phyloP scores from a whole-genome alignment of 2,329 filamentous ascomycete genomes.

The Metarhizium rileyi region DNA sequence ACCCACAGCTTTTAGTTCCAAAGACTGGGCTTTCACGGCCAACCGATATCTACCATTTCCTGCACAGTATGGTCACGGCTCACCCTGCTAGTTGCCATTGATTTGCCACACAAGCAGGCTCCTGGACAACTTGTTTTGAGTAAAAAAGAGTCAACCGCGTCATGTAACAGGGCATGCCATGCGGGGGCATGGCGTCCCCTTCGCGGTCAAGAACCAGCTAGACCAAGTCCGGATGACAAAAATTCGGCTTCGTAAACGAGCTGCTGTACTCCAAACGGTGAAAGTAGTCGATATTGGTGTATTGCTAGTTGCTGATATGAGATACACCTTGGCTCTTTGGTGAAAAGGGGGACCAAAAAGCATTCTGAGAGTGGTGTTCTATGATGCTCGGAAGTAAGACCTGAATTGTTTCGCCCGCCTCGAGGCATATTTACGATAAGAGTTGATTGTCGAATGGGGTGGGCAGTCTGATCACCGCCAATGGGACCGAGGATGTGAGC shows the following conservation, averaged over 20 bases:
- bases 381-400: neutral
- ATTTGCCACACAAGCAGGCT: neutral
- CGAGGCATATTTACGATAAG: neutral
- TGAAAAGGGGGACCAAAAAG: neutral
- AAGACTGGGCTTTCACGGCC: neutral
- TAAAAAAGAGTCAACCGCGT: neutral
- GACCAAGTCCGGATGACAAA: neutral
- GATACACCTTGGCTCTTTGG: neutral
- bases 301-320: neutral
- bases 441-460: neutral
- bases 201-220: neutral
- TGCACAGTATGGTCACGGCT: neutral
- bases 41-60: neutral
- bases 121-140: neutral
- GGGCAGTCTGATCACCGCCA: neutral
- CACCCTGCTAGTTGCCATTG: neutral
- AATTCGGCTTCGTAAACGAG: neutral
- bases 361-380: neutral
- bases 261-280: neutral
- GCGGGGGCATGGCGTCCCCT: neutral
- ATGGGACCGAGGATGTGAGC: too few relatives aligned
- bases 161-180: neutral
- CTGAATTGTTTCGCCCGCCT: neutral
- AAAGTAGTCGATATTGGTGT: neutral
- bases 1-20: neutral